phyloP scores from a whole-genome alignment of 2,329 filamentous ascomycete genomes.

The Ophiostoma montium region DNA sequence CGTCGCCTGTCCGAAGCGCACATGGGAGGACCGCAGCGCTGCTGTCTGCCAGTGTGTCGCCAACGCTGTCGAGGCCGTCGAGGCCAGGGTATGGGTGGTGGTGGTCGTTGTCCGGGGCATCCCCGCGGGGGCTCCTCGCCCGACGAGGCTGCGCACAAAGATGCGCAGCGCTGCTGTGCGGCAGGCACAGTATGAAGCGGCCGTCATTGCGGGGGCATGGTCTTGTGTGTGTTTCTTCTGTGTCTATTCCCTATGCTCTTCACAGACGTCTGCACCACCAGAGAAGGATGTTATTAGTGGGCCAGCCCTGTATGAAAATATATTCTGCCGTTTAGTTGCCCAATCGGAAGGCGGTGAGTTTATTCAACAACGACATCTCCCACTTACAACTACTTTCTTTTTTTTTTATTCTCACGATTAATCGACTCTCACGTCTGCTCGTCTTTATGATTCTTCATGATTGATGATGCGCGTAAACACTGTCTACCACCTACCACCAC shows the following conservation, averaged over 20 bases:
- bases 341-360: not conserved
- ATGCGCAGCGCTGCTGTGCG: constrained; percentile 11
- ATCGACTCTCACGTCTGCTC: not conserved
- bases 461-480: not conserved
- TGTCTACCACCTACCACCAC: not conserved
- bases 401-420: not conserved
- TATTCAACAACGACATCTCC: not conserved
- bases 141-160: constrained; percentile 11
- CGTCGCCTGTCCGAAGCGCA: not conserved
- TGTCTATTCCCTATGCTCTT: not conserved
- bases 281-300: not conserved
- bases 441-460: not conserved
- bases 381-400: not conserved
- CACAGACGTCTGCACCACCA: too few species aligned
- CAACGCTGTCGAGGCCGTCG: not conserved
- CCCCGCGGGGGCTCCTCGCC: not conserved
- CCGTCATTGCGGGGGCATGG: constrained; percentile 2
- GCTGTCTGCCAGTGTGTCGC: not conserved
- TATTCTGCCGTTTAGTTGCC: not conserved
- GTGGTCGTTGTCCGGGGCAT: not conserved
- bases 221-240: not conserved
- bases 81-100: not conserved
- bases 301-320: not conserved
- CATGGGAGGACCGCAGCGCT: not conserved
- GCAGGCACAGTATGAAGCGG: constrained; percentile 7